These are phyloP conservation scores for Candida sanyaensis DNA, from an alignment of 1,139 yeast species.

Conservation along the genomic window DNA sequence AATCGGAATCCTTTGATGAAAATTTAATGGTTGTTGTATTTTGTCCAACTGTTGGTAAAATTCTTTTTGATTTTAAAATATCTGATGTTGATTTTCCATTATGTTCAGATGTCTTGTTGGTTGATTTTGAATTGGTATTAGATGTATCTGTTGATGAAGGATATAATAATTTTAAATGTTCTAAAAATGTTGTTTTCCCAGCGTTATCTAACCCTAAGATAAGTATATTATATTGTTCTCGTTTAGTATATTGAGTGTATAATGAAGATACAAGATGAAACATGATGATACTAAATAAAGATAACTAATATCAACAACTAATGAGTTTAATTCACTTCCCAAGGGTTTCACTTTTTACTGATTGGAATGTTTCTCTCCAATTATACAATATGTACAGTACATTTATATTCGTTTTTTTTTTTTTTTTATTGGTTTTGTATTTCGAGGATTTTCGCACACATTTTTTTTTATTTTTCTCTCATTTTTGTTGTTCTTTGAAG, in stretches of 20 bases:
- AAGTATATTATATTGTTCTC: slow-evolving; percentile 58
- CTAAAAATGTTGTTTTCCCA: slow-evolving; percentile 74
- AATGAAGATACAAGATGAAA: slow-evolving; percentile 50
- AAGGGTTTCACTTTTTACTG: too few species aligned
- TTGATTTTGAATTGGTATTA: slow-evolving; percentile 12
- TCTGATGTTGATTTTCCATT: slow-evolving; percentile 21
- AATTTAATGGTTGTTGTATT: slow-evolving; percentile 54
- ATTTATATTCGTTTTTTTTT: not conserved
- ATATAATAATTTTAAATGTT: slow-evolving; percentile 45
- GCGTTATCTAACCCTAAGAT: slow-evolving; percentile 94
- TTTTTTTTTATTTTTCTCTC: too few species aligned
- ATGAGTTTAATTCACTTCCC: too few species aligned
- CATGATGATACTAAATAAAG: slow-evolving; percentile 25
- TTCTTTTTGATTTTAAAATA: slow-evolving; percentile 38
- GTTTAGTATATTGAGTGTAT: slow-evolving; percentile 48
- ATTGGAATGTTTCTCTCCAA: too few species aligned
- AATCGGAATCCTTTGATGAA: slow-evolving; percentile 26
- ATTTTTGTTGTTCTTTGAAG: too few species aligned
- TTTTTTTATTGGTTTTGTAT: not conserved
- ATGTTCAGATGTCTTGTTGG: slow-evolving; percentile 5
- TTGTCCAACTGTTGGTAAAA: slow-evolving; percentile 58
- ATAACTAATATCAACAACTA: not conserved
- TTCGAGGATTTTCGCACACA: not conserved
- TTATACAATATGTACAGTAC: too few species aligned
- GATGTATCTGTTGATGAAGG: slow-evolving; percentile 25